Evolutionary conservation across 768 basidiomycete genomes (phyloP), one percentile per base, ranked within the genome.

Genomic region (Boletus rubescentipes): DNA sequence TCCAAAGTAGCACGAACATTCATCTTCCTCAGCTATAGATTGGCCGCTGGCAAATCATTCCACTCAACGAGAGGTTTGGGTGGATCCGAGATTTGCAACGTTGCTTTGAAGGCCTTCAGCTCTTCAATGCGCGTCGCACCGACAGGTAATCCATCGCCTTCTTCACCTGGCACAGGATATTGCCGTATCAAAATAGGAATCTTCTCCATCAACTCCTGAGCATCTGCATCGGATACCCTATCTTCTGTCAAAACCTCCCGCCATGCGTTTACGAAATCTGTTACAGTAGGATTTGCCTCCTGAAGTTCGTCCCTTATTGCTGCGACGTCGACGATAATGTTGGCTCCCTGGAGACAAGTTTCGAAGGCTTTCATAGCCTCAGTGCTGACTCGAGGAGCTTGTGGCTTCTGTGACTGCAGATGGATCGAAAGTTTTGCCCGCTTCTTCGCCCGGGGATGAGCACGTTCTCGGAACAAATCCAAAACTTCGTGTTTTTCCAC

Each of bases 341-440:
- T 73, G 45, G 79, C 72, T 49, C 73, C 70, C 34, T 73, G 77
- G 23, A 91, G 74, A 11, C 77, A 66, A 12, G 66, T 67, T 54
- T 83, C 79, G 58, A 94, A 88, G 6, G 81, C 85, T 52, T 81
- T 72, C 35, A 82, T 77, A 5, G 90, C 85, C 5, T 81, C 77
- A 2, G 74, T 64, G 63, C 89, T 90, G 66, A 93, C 79, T 57
- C 78, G 83, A 63, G 77, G 79, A 4, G 75, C 74, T 9, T 70
- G 79, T 16, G 81, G 79, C 68, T 82, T 87, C 64, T 85, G 85
- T 11, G 91, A 92, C 41, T 77, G 75, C 72, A 91, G 76, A 58
- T 95, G 96, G 43, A 91, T 77, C 1, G 94, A 93, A 47, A 93
- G 73, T 72, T 98, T 98, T 14, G 88, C 77, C 36, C 95, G 85